phyloP scores from a whole-genome alignment of 805 yeast genomes.

The Teunomyces tritomae region DNA sequence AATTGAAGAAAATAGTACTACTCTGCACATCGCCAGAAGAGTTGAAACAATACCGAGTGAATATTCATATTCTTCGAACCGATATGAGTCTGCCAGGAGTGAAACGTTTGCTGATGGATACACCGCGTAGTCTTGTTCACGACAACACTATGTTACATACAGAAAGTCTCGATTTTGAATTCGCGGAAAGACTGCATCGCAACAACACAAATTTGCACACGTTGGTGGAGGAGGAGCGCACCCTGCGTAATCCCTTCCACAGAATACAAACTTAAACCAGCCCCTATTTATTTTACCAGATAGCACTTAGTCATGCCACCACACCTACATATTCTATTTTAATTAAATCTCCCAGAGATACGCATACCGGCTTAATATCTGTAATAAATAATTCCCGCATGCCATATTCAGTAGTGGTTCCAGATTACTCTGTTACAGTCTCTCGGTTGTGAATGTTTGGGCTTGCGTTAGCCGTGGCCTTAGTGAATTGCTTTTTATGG shows the following conservation, averaged over 20 bases:
- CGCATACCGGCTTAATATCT: neutral
- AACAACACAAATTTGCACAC: neutral
- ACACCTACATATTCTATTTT: no score
- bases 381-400: neutral
- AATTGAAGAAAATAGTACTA: constrained; percentile 31
- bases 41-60: constrained; percentile 39
- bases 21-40: constrained; percentile 30
- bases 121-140: neutral
- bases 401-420: neutral
- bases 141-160: neutral
- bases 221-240: neutral
- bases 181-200: neutral
- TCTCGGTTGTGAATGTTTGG: neutral
- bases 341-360: neutral
- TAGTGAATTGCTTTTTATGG: neutral
- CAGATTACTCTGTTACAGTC: neutral
- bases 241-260: neutral
- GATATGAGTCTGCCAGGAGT: constrained; percentile 43
- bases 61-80: constrained; percentile 38
- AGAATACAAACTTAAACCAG: neutral
- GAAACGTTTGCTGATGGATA: constrained; percentile 10
- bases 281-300: neutral
- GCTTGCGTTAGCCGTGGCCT: neutral
- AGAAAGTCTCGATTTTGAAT: neutral
- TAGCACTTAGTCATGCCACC: neutral